Base-by-base conservation (phyloP, 106 monocot species). In the Dactylorhiza incarnata region DNA sequence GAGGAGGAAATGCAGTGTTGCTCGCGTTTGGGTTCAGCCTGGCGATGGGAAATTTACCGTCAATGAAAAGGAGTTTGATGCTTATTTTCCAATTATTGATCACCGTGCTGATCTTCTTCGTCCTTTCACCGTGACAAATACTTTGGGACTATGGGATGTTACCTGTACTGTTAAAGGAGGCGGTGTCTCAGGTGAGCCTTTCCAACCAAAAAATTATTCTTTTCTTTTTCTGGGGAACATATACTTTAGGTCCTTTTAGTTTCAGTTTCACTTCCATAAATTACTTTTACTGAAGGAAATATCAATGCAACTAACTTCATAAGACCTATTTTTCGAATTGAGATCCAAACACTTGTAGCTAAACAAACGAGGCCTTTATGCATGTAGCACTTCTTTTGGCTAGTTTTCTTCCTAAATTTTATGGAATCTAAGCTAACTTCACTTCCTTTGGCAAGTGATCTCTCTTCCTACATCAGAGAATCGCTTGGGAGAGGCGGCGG, bases 151-250 rank as follows among this genome's bases (percentile, higher is more conserved):
- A 6, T 99, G 91, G 91, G 86, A 99, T 82, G 82, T 99, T 16
- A 82, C 49, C 19, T 99, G 97, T 81, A 99, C 97, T 71, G 97
- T 94, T 6, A 91, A 94, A 81, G 97, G 97, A 54, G 97, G 94
- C 73, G 94, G 97, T 55, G 79, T 94, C 68, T 91, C 97, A 86
- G 97, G 97, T 89, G 78, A 75, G 22, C 11, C 10, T 72, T 72
- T 0, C 47, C 19, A 72, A 23, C 72, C 24, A 46, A 14, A n/a
- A 17, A 37, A n/a, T 16, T 69, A 17, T 45, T 5, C n/a, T 3
- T 69, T 69, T 69, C 7, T 69, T 69, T 69, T 45, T 43, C 15
- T 46, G 45, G 16, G 7, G 12, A 29, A 13, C 19, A 63, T 62
- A 9, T 52, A 11, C 5, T 11, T 52, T 52, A 52, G 51, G 14